These are phyloP conservation scores for Recurvomyces mirabilis DNA, from an alignment of 495 filamentous ascomycete genomes.

Conservation along the genomic window DNA sequence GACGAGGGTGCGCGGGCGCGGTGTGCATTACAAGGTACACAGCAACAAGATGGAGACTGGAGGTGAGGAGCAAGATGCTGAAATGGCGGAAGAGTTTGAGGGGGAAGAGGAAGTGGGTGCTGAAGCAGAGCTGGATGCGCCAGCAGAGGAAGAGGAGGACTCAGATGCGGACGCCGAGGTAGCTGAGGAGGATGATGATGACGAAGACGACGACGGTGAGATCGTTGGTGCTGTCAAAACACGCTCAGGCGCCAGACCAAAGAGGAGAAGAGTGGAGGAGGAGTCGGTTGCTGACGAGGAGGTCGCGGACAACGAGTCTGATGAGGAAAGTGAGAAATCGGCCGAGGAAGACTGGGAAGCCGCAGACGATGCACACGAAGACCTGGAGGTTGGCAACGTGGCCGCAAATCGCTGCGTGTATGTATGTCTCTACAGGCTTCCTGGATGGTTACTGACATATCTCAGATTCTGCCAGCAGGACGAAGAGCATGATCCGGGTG, in stretches of 20 bases:
- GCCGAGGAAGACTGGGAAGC: conserved; percentile 57
- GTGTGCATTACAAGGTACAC: conserved; percentile 12
- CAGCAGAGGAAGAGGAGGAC: conserved; percentile 37
- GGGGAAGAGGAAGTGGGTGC: conserved; percentile 23
- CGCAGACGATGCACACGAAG: conserved; percentile 51
- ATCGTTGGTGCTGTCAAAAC: conserved; percentile 69
- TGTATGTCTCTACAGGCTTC: conserved; percentile 32
- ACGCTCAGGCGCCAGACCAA: conserved; percentile 7
- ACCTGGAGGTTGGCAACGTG: conserved; percentile 54
- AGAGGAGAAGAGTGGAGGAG: conserved; percentile 27
- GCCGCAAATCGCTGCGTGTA: conserved; percentile 54
- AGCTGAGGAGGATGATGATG: conserved; percentile 30
- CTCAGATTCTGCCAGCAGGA: conserved; percentile 64
- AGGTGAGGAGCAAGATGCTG: conserved; percentile 13
- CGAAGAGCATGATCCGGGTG: conserved; percentile 75
- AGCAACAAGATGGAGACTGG: conserved; percentile 9
- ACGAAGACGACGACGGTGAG: conserved; percentile 41
- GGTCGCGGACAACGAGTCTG: conserved; percentile 32
- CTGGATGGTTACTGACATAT: neutral
- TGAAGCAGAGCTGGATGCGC: conserved; percentile 13
- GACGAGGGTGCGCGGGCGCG: conserved; percentile 20
- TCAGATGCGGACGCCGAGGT: conserved; percentile 32
- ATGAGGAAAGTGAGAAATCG: conserved; percentile 55
- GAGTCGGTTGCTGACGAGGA: conserved; percentile 36
- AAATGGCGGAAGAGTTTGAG: conserved; percentile 14